phyloP scores from a whole-genome alignment of 2,329 filamentous ascomycete genomes.

The Diaporthe velutina region DNA sequence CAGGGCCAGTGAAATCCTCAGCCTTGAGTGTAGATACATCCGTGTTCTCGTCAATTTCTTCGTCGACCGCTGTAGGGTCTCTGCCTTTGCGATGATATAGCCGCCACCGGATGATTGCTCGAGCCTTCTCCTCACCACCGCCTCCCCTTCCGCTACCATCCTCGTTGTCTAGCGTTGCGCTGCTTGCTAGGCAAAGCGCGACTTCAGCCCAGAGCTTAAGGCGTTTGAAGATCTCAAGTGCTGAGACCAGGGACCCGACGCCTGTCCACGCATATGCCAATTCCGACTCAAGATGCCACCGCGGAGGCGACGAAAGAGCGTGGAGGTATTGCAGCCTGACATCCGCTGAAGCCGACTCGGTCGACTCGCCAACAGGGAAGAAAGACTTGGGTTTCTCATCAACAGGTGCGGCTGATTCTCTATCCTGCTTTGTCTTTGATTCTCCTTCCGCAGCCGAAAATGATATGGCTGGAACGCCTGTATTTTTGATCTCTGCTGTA shows the following conservation, averaged over 20 bases:
- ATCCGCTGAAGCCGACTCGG: conserved; percentile 82
- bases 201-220: conserved; percentile 95
- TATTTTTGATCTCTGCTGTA: conserved; percentile 43
- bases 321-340: conserved; percentile 88
- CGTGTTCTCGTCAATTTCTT: conserved; percentile 65
- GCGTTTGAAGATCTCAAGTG: conserved; percentile 95
- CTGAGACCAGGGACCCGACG: conserved; percentile 88
- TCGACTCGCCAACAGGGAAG: conserved; percentile 79
- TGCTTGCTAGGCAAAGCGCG: conserved; percentile 84
- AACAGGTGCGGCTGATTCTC: conserved; percentile 31
- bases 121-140: conserved; percentile 83
- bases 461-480: conserved; percentile 29
- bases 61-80: conserved; percentile 46
- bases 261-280: conserved; percentile 92
- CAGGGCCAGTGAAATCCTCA: conserved; percentile 69
- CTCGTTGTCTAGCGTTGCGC: conserved; percentile 71
- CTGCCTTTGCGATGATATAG: conserved; percentile 76
- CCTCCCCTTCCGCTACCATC: conserved; percentile 66
- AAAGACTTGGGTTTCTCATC: conserved; percentile 78
- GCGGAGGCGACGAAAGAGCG: conserved; percentile 83
- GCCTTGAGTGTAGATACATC: conserved; percentile 70
- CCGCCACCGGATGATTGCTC: conserved; percentile 80
- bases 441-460: conserved; percentile 43
- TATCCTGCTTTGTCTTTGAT: conserved; percentile 33
- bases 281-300: conserved; percentile 96